Evolutionary conservation across 371 early-diverging fungal species (phyloP).

Genomic region (Mucor racemosus): DNA sequence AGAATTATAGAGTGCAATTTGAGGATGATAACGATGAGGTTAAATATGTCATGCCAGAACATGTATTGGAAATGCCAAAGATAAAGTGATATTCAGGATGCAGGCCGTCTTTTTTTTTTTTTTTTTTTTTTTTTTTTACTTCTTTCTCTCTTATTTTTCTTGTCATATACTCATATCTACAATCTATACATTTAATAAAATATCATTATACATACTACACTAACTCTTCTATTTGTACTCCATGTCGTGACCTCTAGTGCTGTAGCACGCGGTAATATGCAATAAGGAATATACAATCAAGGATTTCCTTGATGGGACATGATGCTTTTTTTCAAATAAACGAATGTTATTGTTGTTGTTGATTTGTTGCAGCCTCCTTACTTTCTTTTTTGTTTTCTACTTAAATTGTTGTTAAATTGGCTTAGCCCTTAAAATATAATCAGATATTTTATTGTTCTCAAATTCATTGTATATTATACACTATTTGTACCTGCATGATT

Average conservation of each 20-base stretch:
- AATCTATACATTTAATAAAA: not conserved
- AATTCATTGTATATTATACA: not conserved
- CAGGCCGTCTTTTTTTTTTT: slow-evolving; percentile 3
- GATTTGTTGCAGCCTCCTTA: not conserved
- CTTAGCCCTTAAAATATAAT: not conserved
- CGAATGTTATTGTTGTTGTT: not conserved
- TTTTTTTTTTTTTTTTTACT: not conserved
- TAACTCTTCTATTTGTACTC: not conserved
- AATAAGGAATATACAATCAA: not conserved
- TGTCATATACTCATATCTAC: no score
- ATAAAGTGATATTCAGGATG: slow-evolving; percentile 24
- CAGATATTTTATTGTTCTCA: not conserved
- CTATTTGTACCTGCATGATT: not conserved
- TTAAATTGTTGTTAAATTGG: not conserved
- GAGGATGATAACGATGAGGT: slow-evolving; percentile 69
- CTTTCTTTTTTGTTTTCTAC: not conserved
- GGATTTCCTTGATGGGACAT: not conserved
- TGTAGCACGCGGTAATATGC: not conserved
- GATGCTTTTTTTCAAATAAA: not conserved
- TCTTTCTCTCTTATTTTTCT: not conserved
- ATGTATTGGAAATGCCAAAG: slow-evolving; percentile 69
- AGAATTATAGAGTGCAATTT: slow-evolving; percentile 60
- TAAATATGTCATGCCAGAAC: slow-evolving; percentile 48
- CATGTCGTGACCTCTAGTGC: slow-evolving; percentile 3
- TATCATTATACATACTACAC: not conserved